Evolutionary conservation across 352 stramenopile genomes (phyloP).

Genomic region (Peronospora destructor): DNA sequence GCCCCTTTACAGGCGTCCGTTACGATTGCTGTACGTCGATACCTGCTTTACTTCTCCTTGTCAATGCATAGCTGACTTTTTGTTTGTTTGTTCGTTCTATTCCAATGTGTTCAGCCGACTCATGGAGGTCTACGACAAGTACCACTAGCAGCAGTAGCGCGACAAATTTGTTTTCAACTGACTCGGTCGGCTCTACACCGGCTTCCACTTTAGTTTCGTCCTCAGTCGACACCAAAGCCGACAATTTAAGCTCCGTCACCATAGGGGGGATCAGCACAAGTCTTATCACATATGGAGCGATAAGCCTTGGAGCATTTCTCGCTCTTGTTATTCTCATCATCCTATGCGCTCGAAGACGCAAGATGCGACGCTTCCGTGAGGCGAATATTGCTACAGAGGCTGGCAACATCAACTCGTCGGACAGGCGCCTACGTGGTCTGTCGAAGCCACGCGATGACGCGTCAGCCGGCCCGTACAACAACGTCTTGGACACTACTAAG

Average conservation of each 20-base stretch:
- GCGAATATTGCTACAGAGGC: slow-evolving; percentile 13
- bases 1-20: slow-evolving; percentile 52
- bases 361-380: slow-evolving; percentile 24
- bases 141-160: not conserved
- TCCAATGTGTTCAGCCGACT: slow-evolving; percentile 22
- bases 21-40: slow-evolving; percentile 65
- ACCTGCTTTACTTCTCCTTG: not conserved
- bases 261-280: slow-evolving; percentile 17
- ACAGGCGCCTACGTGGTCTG: slow-evolving; percentile 39
- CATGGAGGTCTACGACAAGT: slow-evolving; percentile 20
- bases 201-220: slow-evolving; percentile 11
- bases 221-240: slow-evolving; percentile 7
- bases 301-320: slow-evolving; percentile 45
- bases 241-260: slow-evolving; percentile 15
- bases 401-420: slow-evolving; percentile 19
- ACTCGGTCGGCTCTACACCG: not conserved
- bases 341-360: slow-evolving; percentile 42
- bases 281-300: slow-evolving; percentile 45
- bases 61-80: not conserved
- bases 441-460: slow-evolving; percentile 39
- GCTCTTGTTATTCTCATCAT: slow-evolving; percentile 45
- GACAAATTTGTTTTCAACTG: not conserved
- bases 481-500: slow-evolving; percentile 49
- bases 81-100: slow-evolving; percentile 3
- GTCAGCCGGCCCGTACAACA: slow-evolving; percentile 43